A percentile compares a stretch with the other conserved stretches of the same genome.
phyloP scores from a whole-genome alignment of 148 eudicot species.

The Fagopyrum homotropicum region DNA sequence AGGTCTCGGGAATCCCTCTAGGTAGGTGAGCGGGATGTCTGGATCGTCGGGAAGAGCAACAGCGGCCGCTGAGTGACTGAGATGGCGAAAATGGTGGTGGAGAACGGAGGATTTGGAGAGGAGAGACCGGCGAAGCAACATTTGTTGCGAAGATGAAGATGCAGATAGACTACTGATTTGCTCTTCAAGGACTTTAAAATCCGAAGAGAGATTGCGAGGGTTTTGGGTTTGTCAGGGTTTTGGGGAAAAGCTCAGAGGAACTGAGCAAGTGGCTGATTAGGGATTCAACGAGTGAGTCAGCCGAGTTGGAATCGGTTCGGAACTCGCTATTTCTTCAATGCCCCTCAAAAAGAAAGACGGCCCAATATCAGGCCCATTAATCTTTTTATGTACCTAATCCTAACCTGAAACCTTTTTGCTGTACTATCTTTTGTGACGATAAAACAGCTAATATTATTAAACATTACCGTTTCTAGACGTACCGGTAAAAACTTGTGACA shows the following conservation, averaged over 20 bases:
- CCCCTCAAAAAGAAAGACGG: neutral
- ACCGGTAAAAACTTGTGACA: too few species aligned
- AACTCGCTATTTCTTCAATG: neutral
- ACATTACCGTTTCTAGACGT: too few species aligned
- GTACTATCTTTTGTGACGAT: too few species aligned
- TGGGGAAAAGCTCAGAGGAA: neutral
- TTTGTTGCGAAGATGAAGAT: constrained; percentile 13
- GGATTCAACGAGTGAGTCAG: neutral
- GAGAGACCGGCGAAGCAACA: constrained; percentile 44
- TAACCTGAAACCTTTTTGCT: too few species aligned
- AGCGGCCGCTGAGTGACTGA: constrained; percentile 34
- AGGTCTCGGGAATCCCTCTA: constrained; percentile 55
- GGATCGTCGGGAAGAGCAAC: constrained; percentile 24
- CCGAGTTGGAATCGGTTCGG: neutral
- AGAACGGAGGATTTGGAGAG: constrained; percentile 18
- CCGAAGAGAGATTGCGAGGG: neutral
- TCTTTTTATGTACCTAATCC: too few species aligned
- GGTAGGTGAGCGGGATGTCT: constrained; percentile 37
- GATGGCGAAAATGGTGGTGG: constrained; percentile 39
- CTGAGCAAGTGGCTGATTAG: neutral
- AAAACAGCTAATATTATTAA: too few species aligned
- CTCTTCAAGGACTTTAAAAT: neutral
- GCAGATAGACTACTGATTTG: too few species aligned
- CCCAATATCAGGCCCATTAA: neutral
- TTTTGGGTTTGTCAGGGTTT: neutral